phyloP scores from a whole-genome alignment of 306 rosid genomes.

The Senna tora region DNA sequence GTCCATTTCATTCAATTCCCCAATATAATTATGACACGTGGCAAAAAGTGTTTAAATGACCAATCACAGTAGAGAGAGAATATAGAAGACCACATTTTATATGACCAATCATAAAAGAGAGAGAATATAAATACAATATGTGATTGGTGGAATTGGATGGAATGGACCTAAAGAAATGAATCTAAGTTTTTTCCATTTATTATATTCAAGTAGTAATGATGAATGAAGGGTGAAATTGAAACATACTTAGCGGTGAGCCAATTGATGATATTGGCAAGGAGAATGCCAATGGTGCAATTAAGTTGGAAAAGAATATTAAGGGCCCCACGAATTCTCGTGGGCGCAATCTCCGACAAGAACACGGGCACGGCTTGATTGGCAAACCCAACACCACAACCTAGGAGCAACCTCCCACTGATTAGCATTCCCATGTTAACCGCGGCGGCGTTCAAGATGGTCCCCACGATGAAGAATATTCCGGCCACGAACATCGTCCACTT shows the following conservation, averaged over 20 bases:
- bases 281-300: slow-evolving; percentile 66
- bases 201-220: too few relatives aligned
- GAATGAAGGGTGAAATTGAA: too few relatives aligned
- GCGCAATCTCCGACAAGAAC: slow-evolving; percentile 73
- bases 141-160: too few relatives aligned
- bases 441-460: slow-evolving; percentile 55
- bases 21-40: too few relatives aligned
- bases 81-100: too few relatives aligned
- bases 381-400: slow-evolving; percentile 87
- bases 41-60: too few relatives aligned
- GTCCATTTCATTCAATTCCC: too few relatives aligned
- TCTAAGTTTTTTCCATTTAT: too few relatives aligned
- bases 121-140: too few relatives aligned
- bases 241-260: slow-evolving; percentile 43
- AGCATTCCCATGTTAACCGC: slow-evolving; percentile 53
- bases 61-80: too few relatives aligned
- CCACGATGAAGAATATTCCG: slow-evolving; percentile 61
- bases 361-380: slow-evolving; percentile 78
- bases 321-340: slow-evolving; percentile 74
- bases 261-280: slow-evolving; percentile 61
- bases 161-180: too few relatives aligned
- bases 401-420: slow-evolving; percentile 60
- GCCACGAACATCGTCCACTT: slow-evolving; percentile 70
- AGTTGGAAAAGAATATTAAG: slow-evolving; percentile 69
- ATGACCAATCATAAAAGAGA: too few relatives aligned